Evolutionary conservation across 1,284 basidiomycete species (phyloP), one percentile per base, ranked within the genome.

Genomic region (Pulchroboletus neoregius): DNA sequence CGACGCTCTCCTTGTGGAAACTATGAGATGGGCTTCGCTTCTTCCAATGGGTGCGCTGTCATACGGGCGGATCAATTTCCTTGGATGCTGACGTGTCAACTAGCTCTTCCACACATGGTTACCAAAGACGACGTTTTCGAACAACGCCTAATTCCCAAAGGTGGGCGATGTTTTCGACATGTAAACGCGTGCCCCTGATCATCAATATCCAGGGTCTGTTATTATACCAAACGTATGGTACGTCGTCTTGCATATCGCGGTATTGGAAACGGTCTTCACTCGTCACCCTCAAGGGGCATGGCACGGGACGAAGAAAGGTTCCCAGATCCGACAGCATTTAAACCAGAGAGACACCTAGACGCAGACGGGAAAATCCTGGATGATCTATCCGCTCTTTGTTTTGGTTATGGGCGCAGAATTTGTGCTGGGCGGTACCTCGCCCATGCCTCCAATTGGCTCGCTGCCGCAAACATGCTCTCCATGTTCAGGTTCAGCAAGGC

Each of bases 41-140:
- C 44, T 53, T 24, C 62, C 64, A 12, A 45, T 65, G 46, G 41
- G 62, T 66, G 27, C n/a, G 51, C 45, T 33, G 18, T 38, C 23
- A 6, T 16, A 23, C 26, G 12, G 20, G 16, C 4, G 3, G 15
- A 30, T 15, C 9, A 23, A 5, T 3, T 10, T 15, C n/a, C 10
- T 10, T 33, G 30, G 10, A 39, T 33, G 12, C 33, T 54, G 7
- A 49, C 26, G n/a, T 8, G 2, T 6, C 16, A 3, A 26, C 8
- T 33, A 63, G 62, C 41, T 15, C 6, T 62, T 15, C 59, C 62
- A 27, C 64, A 55, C 15, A 44, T 39, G 45, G 43, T 53, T 4
- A 41, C 49, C 5, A 46, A 53, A 22, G 63, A 65, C 27, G 55
- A 66, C 24, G 18, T 61, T 28, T 64, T 64, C 22, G 50, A 64